phyloP scores from a whole-genome alignment of 2,329 filamentous ascomycete genomes.

The Tolypocladium paradoxum region DNA sequence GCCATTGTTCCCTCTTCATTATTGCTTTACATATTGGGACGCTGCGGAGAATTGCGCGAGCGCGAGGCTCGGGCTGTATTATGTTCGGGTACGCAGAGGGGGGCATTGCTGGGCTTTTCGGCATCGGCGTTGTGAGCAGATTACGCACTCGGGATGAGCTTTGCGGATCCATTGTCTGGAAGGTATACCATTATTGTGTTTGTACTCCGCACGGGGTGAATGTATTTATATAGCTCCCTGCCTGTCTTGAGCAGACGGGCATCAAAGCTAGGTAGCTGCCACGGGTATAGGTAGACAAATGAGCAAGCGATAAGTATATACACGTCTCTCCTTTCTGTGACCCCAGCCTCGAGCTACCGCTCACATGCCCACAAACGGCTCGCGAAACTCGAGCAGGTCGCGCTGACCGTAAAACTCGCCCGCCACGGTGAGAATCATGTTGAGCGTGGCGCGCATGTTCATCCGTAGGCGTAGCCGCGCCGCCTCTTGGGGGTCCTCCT shows the following conservation, averaged over 20 bases:
- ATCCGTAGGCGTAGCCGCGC: constrained; percentile 25
- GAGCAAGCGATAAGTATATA: not conserved
- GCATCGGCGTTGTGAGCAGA: not conserved
- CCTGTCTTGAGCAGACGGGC: not conserved
- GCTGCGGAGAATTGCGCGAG: no score
- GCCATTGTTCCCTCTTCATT: not conserved
- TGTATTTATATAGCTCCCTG: not conserved
- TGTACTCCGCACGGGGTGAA: not conserved
- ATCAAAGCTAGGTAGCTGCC: not conserved
- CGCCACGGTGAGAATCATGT: constrained; percentile 83
- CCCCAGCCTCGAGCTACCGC: not conserved
- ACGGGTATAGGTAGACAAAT: not conserved
- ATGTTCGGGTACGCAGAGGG: not conserved
- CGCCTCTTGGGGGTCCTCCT: constrained; percentile 13
- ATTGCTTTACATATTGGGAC: no score
- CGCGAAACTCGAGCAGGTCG: constrained; percentile 68
- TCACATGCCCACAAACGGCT: constrained; percentile 42
- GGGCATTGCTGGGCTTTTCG: not conserved
- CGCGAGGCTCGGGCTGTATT: not conserved
- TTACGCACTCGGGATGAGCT: not conserved
- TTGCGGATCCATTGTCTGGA: not conserved
- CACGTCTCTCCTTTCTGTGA: not conserved
- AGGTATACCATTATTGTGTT: not conserved
- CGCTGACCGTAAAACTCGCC: constrained; percentile 85
- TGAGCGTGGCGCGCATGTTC: constrained; percentile 61